Percentiles rank a stretch among this genome's conserved stretches.
These are phyloP conservation scores for Aspergillus brasiliensis DNA, from an alignment of 2,329 filamentous ascomycete genomes.

Conservation along the genomic window DNA sequence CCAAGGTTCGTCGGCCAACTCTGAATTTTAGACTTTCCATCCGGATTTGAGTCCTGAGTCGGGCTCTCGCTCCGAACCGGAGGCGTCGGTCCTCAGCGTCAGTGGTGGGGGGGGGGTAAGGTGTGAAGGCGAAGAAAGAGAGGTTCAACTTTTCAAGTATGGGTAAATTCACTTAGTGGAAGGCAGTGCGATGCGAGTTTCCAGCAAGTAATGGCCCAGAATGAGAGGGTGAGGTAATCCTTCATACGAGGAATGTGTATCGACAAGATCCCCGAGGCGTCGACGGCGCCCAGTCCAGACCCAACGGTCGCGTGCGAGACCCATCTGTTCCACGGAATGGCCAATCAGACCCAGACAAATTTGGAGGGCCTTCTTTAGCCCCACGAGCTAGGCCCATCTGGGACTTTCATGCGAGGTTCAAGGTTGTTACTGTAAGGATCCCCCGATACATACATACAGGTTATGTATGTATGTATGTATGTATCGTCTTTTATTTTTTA, in stretches of 20 bases:
- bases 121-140: neutral
- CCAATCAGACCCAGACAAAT: conserved; percentile 4
- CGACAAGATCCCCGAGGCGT: conserved; percentile 1
- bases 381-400: conserved; percentile 4
- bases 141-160: neutral
- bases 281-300: conserved; percentile 14
- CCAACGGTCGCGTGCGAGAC: conserved; percentile 11
- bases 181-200: neutral
- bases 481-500: too few species aligned
- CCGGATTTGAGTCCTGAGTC: neutral
- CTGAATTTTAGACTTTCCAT: neutral
- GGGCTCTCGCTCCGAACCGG: neutral
- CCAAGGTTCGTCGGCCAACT: neutral
- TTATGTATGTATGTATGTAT: too few species aligned
- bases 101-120: neutral
- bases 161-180: neutral
- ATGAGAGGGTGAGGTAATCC: neutral
- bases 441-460: neutral
- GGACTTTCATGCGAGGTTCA: conserved; percentile 7
- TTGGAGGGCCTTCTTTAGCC: conserved; percentile 1
- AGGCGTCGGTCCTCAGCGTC: neutral
- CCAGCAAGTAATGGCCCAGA: too few species aligned
- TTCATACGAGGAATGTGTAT: neutral
- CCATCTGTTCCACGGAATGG: neutral
- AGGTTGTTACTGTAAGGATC: neutral